Evolutionary conservation across 2,329 filamentous ascomycete species (phyloP), one percentile per base, ranked within the genome.

Genomic region (Sclerotinia subarctica): DNA sequence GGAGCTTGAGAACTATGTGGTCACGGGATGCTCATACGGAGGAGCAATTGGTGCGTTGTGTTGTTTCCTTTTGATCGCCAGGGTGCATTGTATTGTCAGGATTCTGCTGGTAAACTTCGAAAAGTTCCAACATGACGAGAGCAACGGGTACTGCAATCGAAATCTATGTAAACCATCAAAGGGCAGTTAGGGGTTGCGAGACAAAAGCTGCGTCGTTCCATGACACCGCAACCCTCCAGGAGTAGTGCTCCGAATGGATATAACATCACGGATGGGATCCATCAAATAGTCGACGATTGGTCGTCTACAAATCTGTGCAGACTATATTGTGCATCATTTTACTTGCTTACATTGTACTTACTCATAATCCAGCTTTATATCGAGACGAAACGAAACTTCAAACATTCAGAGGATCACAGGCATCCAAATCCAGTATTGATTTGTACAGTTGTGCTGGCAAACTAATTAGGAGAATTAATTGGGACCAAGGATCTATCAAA

Each of bases 401-500:
- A 72, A 86, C 90, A 38, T 94, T 93, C 78, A 88, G 91, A 71
- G 88, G 90, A 63, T 83, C 88, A 2, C 87, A 89, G 74, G 83
- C 88, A 21, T 82, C 88, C 21, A 96, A 94, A 80, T 89, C 93
- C 26, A 91, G 88, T 74, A 96, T 99, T 80, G 93, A 97, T 77
- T 88, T 99, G 66, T 97, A 97, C 82, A 97, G 92, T 77, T 94
- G 90, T 78, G 90, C 95, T 15, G 95, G 95, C 66, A 95, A 93
- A 82, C 87, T 93, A 68, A 90, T 99, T 71, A 89, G 90, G 75
- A 88, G 87, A 77, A 93, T 97, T 72, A 87, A 90, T 78, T 98
- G 94, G 94, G 94, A 98, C 75, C 92, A 94, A 80, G 92, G 92
- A 57, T 83, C 88, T 3, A 92, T 99, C 76, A 91, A 90, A 78